These are phyloP conservation scores for Aspergillus homomorphus DNA, from an alignment of 495 filamentous ascomycete species.

Conservation along the genomic window DNA sequence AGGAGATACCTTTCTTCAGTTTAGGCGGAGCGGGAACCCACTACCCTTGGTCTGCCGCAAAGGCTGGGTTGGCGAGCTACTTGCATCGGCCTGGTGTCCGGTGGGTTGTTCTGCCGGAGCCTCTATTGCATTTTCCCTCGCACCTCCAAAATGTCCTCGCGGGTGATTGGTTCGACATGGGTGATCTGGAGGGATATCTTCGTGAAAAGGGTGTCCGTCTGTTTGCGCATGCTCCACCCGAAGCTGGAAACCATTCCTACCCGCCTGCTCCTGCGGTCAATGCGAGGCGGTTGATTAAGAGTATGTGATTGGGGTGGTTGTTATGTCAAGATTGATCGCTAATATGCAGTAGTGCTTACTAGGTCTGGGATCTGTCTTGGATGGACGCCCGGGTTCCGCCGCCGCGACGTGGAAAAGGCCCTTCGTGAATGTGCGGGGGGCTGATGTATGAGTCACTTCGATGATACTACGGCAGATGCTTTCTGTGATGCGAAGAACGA, in stretches of 20 bases:
- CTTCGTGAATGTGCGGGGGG: constrained; percentile 7
- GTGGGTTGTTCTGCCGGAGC: constrained; percentile 29
- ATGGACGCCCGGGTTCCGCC: constrained; percentile 36
- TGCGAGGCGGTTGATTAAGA: constrained; percentile 21
- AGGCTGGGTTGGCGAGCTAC: constrained; percentile 23
- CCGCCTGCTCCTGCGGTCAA: constrained; percentile 9
- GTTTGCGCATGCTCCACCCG: constrained; percentile 6
- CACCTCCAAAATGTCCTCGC: constrained; percentile 44
- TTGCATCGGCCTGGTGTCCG: constrained; percentile 24
- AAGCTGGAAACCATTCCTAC: background rate
- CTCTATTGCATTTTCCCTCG: constrained; percentile 18
- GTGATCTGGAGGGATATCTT: constrained; percentile 71
- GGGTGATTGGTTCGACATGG: constrained; percentile 71
- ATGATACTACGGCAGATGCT: too few relatives aligned
- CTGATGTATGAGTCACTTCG: background rate
- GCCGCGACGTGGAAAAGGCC: constrained; percentile 24
- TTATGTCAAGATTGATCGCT: constrained; percentile 5
- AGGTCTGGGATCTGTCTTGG: constrained; percentile 46
- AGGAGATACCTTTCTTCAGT: constrained; percentile 57
- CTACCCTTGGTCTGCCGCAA: constrained; percentile 36
- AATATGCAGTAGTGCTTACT: constrained; percentile 24
- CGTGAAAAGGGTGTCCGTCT: constrained; percentile 23
- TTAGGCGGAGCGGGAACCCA: constrained; percentile 67
- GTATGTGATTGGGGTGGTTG: constrained; percentile 8
- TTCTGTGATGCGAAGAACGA: too few relatives aligned